phyloP scores from a whole-genome alignment of 805 yeast genomes.

The Candida ficus region DNA sequence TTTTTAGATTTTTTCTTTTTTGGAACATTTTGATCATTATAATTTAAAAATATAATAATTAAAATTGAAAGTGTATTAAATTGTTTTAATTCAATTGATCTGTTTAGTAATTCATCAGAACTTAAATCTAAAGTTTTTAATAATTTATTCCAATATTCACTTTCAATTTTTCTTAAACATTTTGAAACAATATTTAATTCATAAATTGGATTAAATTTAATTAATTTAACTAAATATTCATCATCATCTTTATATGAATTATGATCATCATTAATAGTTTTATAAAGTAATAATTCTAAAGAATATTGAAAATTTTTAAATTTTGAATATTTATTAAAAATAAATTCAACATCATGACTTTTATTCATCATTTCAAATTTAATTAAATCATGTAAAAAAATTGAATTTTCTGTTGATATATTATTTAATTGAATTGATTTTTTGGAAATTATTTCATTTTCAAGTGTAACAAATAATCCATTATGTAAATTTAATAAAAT shows the following conservation, averaged over 20 bases:
- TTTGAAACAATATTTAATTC: constrained; percentile 36
- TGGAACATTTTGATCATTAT: constrained; percentile 26
- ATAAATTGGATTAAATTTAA: constrained; percentile 19
- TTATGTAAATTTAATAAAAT: constrained; percentile 20
- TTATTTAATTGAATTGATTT: constrained; percentile 30
- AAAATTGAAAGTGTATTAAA: constrained; percentile 43
- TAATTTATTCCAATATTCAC: constrained; percentile 39
- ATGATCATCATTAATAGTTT: constrained; percentile 22
- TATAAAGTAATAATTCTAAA: constrained; percentile 41
- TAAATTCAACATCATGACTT: neutral
- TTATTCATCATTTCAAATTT: constrained; percentile 33
- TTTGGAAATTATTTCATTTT: constrained; percentile 27
- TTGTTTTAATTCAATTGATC: constrained; percentile 34
- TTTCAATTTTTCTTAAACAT: constrained; percentile 49
- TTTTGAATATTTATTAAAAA: constrained; percentile 24
- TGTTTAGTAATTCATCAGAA: constrained; percentile 38
- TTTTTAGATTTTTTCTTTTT: constrained; percentile 6
- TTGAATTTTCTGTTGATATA: constrained; percentile 32
- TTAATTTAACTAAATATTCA: constrained; percentile 13
- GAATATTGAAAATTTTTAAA: constrained; percentile 38
- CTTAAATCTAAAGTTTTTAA: constrained; percentile 33
- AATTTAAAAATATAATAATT: constrained; percentile 42
- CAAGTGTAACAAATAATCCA: constrained; percentile 39
- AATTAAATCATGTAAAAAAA: constrained; percentile 41
- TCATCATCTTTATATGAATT: no score